A percentile compares a stretch with the other conserved stretches of the same genome.
Conservation (phyloP, 176 grass and related monocot species). For the Cenchrus americanus region DNA sequence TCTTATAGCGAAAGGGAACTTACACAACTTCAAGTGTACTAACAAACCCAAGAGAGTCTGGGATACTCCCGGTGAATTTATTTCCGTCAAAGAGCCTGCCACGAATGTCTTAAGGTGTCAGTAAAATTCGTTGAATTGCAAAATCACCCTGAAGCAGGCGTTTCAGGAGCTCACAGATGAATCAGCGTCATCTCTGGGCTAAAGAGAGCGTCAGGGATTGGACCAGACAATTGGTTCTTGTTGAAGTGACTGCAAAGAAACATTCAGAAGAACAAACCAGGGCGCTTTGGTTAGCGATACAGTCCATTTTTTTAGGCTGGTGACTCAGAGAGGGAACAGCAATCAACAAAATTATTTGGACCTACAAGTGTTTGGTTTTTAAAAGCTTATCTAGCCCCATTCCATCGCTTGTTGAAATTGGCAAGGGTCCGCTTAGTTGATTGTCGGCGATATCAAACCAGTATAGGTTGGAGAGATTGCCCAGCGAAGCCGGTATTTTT, state of each 20-base stretch:
- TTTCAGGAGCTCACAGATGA: conserved; percentile 73
- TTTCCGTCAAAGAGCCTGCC: conserved; percentile 92
- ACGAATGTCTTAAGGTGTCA: conserved; percentile 15
- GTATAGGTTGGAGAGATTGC: conserved; percentile 83
- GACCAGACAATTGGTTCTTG: conserved; percentile 81
- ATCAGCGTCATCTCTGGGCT: conserved; percentile 76
- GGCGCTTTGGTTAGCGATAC: neutral
- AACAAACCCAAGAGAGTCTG: conserved; percentile 73
- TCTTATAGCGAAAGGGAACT: conserved; percentile 33
- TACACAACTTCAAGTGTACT: conserved; percentile 79
- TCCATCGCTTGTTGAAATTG: conserved; percentile 56
- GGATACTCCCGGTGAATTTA: conserved; percentile 67
- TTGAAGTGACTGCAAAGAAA: conserved; percentile 81
- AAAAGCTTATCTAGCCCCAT: conserved; percentile 81
- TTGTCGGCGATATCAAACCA: conserved; percentile 93
- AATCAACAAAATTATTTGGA: conserved; percentile 19
- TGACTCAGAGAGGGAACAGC: conserved; percentile 10
- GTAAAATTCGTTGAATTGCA: neutral
- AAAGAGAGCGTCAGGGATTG: conserved; percentile 84
- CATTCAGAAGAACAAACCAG: conserved; percentile 16
- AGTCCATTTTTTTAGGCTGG: neutral
- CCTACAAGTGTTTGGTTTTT: conserved; percentile 88
- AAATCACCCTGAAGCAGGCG: neutral
- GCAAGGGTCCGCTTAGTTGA: conserved; percentile 69
- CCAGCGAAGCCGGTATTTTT: conserved; percentile 77